Conservation (phyloP, 345 rosid genomes). For the Lepidium africanum region DNA sequence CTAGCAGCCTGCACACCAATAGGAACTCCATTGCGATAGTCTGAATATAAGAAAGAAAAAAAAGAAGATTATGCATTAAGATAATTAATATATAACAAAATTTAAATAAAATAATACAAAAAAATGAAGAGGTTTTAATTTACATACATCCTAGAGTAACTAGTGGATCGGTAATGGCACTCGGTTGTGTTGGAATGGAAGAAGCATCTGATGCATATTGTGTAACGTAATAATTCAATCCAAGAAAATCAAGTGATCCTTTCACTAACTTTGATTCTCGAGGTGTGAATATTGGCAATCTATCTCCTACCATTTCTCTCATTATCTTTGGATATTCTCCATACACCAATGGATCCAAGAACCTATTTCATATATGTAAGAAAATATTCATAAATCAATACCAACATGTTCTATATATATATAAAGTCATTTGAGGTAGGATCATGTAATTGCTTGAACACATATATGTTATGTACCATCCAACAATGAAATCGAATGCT, state of each 20-base stretch:
- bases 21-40: neutral
- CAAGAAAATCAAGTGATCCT: conserved; percentile 23
- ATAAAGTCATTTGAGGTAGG: no score
- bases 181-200: neutral
- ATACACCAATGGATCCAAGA: conserved; percentile 6
- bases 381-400: neutral
- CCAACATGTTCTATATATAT: no score
- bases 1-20: conserved; percentile 16
- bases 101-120: neutral
- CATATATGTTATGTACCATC: neutral
- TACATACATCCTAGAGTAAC: conserved; percentile 7
- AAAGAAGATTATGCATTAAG: neutral
- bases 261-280: conserved; percentile 5
- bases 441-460: no score
- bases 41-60: no score
- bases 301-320: neutral
- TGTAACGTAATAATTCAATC: conserved; percentile 21
- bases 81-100: neutral
- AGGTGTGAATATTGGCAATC: conserved; percentile 1
- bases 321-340: conserved; percentile 4
- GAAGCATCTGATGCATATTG: conserved; percentile 18
- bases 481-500: conserved; percentile 3
- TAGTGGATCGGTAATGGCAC: conserved; percentile 4
- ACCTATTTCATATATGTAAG: conserved; percentile 1
- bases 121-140: neutral